Conservation (phyloP, 1,284 basidiomycete genomes). For the Coriolopsis trogii region DNA sequence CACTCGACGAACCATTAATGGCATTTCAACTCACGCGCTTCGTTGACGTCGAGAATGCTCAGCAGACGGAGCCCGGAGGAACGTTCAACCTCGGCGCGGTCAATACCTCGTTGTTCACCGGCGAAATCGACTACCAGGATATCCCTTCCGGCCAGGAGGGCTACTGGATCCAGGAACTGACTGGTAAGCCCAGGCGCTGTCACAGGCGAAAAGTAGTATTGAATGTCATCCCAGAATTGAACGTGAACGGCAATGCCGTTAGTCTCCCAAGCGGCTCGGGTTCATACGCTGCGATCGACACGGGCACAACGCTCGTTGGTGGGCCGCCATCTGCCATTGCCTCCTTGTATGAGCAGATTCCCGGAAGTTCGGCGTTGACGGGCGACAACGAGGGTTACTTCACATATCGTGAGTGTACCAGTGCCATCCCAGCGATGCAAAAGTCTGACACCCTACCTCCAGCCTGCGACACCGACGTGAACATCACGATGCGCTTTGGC, state of each 20-base stretch:
- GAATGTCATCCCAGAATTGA: conserved; percentile 44
- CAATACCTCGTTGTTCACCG: conserved; percentile 74
- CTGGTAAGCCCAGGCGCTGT: conserved; percentile 15
- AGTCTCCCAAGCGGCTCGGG: conserved; percentile 46
- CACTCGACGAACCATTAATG: conserved; percentile 73
- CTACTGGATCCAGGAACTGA: conserved; percentile 25
- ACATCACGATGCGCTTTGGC: conserved; percentile 77
- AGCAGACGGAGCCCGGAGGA: conserved; percentile 72
- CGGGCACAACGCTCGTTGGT: conserved; percentile 91
- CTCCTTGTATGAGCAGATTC: conserved; percentile 76
- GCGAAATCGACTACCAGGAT: conserved; percentile 77
- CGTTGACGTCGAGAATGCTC: conserved; percentile 53
- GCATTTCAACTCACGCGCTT: conserved; percentile 81
- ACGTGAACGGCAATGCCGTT: conserved; percentile 60
- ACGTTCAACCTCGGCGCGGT: conserved; percentile 77
- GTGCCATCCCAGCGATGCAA: not conserved
- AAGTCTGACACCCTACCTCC: not conserved
- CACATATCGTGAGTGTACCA: conserved; percentile 56
- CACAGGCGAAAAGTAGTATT: not conserved
- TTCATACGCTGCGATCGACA: conserved; percentile 75
- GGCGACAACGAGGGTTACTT: conserved; percentile 78
- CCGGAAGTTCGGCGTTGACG: conserved; percentile 59
- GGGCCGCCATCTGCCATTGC: conserved; percentile 68
- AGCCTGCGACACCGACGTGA: conserved; percentile 78
- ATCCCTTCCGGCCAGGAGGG: conserved; percentile 55